Base-by-base conservation (phyloP, 805 yeast species). In the Kuraishia floccosa region DNA sequence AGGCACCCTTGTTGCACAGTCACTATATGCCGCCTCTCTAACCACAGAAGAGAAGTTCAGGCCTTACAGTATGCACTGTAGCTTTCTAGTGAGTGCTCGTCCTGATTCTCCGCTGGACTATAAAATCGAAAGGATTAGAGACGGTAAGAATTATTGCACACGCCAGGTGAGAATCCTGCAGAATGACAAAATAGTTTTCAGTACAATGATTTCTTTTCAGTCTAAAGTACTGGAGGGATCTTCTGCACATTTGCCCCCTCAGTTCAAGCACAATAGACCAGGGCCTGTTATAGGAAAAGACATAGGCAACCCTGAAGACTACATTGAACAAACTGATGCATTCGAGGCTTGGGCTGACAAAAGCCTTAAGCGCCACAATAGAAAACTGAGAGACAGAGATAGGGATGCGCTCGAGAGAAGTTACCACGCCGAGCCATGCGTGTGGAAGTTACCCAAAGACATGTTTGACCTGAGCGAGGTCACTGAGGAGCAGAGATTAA, bases 1-100 rank as follows among this genome's bases (percentile, higher is more conserved):
- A 2, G 86, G 87, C 7, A 72, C 76, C 13, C 54, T 72, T 26
- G 72, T 75, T 12, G 81, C 82, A 0, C 86, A 78, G 41, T 58
- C 84, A 3, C 50, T 77, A 3, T 48, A 67, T 35, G 83, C 82
- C 5, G 75, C 79, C 3, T 54, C 76, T 21, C 72, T 5, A 61
- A 64, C n/a, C 35, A 44, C 10, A 25, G 30, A 40, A 5, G 46
- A 40, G 2, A 41, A 49, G 14, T 68, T 67, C 50, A 55, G 54
- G 18, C 85, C 86, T 1, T 63, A 68, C 21, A 68, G 83, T 8
- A 52, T 75, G 34, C 86, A 78, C 44, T 63, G 76, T 12, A 74
- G 70, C 46, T 79, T 79, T 42, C 46, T 79, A 6, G 50, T 55
- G 11, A 70, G 77, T 1, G 85, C 81, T 0, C 52, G 60, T 25